These are phyloP conservation scores for Brassica juncea DNA, from an alignment of 345 rosid genomes.

Conservation along the genomic window DNA sequence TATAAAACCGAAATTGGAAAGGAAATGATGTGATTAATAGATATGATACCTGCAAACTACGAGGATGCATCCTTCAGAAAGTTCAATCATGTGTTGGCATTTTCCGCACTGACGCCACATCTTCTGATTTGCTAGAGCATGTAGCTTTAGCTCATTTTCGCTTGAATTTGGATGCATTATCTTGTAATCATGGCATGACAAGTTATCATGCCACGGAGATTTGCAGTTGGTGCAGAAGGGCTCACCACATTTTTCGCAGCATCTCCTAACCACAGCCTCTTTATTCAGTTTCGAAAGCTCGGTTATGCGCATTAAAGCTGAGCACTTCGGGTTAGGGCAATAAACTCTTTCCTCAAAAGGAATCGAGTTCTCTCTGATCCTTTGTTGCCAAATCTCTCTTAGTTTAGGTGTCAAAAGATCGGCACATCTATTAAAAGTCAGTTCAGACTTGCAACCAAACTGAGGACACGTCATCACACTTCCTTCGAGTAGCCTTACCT, in stretches of 20 bases:
- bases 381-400: conserved; percentile 44
- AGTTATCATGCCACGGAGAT: conserved; percentile 23
- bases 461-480: conserved; percentile 62
- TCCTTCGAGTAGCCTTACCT: conserved; percentile 23
- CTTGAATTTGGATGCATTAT: conserved; percentile 31
- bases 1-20: neutral
- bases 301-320: neutral
- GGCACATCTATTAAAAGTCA: conserved; percentile 47
- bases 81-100: conserved; percentile 53
- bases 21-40: neutral
- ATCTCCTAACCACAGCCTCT: conserved; percentile 38
- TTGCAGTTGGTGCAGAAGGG: conserved; percentile 5
- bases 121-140: conserved; percentile 42
- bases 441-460: conserved; percentile 52
- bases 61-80: conserved; percentile 43
- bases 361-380: conserved; percentile 55
- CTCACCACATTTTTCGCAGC: neutral
- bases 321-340: conserved; percentile 14
- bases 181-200: conserved; percentile 50
- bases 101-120: conserved; percentile 50
- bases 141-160: conserved; percentile 45
- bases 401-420: conserved; percentile 59
- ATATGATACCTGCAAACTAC: neutral
- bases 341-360: conserved; percentile 42
- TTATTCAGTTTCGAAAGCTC: conserved; percentile 34